phyloP scores from a whole-genome alignment of 208 protist species.

The Trypanosoma cruzi region DNA sequence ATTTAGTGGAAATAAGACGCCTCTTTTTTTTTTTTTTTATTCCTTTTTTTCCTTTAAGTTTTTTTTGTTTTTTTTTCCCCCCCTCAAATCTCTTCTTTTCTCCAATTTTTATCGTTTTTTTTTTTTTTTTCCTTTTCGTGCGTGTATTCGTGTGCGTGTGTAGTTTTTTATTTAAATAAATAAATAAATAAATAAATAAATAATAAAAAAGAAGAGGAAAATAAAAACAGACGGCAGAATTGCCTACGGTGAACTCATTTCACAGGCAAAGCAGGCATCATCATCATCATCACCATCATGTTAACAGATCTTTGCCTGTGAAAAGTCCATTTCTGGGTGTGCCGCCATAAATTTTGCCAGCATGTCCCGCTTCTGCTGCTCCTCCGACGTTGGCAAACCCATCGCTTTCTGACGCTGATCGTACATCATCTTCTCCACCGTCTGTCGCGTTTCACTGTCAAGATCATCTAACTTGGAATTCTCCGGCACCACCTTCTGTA shows the following conservation, averaged over 20 bases:
- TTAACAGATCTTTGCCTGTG: conserved; percentile 94
- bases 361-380: conserved; percentile 95
- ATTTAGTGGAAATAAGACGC: no score
- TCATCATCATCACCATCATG: no score
- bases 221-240: no score
- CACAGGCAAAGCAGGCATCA: background rate
- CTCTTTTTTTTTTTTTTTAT: no score
- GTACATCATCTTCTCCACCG: conserved; percentile 97
- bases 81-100: no score
- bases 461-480: conserved; percentile 96
- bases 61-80: no score
- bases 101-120: no score
- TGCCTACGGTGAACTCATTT: no score
- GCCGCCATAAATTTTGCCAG: conserved; percentile 94
- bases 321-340: conserved; percentile 96
- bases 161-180: no score
- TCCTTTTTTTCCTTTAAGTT: no score
- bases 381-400: conserved; percentile 94
- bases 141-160: no score
- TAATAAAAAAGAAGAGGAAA: conserved; percentile 1
- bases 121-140: no score
- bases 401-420: conserved; percentile 95
- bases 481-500: conserved; percentile 95
- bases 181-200: background rate
- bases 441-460: conserved; percentile 93